Evolutionary conservation across 2,329 filamentous ascomycete species (phyloP).

Genomic region (Penicillium occitanis): DNA sequence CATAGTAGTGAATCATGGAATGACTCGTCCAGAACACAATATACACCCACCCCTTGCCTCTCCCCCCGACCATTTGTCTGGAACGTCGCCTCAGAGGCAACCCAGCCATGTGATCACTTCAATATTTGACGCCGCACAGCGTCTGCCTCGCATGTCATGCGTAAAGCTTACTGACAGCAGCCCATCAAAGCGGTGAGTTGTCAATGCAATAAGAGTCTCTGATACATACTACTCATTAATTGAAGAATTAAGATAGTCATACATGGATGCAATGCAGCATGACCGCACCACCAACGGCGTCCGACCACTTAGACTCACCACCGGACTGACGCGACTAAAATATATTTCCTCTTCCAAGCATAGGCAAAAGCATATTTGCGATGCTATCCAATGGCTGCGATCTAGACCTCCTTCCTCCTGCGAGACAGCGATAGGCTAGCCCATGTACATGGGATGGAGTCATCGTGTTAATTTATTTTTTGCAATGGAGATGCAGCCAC

Average conservation of each 20-base stretch:
- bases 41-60: constrained; percentile 10
- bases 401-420: background rate
- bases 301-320: constrained; percentile 1
- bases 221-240: background rate
- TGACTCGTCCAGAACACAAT: background rate
- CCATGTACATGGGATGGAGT: constrained; percentile 10
- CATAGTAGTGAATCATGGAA: background rate
- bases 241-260: constrained; percentile 8
- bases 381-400: background rate
- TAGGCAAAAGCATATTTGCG: constrained; percentile 4
- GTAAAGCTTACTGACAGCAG: background rate
- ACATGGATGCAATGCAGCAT: constrained; percentile 14
- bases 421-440: constrained; percentile 2
- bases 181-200: constrained; percentile 7
- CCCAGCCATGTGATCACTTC: constrained; percentile 7
- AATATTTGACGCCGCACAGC: constrained; percentile 2
- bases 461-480: background rate
- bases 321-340: background rate
- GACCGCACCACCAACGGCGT: background rate
- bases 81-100: constrained; percentile 11
- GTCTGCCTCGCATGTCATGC: constrained; percentile 6
- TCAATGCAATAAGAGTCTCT: background rate
- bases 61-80: background rate
- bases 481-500: background rate
- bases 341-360: background rate